Evolutionary conservation across 345 rosid genomes (phyloP).

Genomic region (Arabis hirsuta): DNA sequence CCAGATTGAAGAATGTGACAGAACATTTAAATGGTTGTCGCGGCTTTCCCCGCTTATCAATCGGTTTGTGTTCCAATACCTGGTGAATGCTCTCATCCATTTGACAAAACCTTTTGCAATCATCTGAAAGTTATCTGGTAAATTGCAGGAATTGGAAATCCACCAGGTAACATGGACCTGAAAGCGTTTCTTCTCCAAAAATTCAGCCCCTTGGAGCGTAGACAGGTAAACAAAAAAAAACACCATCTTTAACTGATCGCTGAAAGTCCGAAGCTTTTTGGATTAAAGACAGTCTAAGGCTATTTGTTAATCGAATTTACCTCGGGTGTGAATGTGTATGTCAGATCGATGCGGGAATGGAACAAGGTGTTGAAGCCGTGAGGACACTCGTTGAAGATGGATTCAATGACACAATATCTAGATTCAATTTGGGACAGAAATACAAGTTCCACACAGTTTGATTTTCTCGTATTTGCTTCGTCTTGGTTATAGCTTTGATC

Average conservation of each 20-base stretch:
- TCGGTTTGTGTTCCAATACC: constrained; percentile 52
- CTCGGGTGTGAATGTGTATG: background rate
- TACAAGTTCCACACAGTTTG: constrained; percentile 72
- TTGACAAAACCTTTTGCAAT: background rate
- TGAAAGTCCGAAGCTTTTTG: background rate
- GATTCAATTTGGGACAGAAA: constrained; percentile 75
- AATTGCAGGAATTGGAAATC: constrained; percentile 78
- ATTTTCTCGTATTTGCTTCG: background rate
- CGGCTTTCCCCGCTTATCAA: constrained; percentile 72
- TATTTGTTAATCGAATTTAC: constrained; percentile 9
- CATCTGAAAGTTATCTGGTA: background rate
- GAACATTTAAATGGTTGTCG: constrained; percentile 75
- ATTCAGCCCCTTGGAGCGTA: constrained; percentile 67
- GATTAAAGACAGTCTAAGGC: background rate
- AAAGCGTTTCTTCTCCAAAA: constrained; percentile 86
- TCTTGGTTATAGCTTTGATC: background rate
- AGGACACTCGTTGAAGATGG: constrained; percentile 60
- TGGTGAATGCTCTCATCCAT: background rate
- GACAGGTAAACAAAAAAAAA: constrained; percentile 51
- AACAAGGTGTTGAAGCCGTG: constrained; percentile 75
- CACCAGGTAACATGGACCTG: constrained; percentile 91
- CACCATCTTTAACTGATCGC: background rate
- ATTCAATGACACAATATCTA: constrained; percentile 54
- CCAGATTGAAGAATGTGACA: constrained; percentile 77
- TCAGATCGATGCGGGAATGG: constrained; percentile 69